Base-by-base conservation (phyloP, 345 rosid genomes). In the Cardamine occulta region DNA sequence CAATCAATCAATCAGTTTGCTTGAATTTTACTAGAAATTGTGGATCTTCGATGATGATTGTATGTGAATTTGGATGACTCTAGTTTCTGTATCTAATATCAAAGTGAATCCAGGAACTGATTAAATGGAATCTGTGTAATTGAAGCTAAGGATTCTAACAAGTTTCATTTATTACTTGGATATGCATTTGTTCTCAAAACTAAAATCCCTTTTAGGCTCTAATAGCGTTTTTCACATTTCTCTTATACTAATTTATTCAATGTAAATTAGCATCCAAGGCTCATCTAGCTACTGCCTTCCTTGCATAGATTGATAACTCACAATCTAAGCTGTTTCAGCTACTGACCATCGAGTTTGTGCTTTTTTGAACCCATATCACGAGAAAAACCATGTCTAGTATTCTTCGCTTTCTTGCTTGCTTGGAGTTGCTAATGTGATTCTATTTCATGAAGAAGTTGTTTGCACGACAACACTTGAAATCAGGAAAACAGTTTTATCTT, bases 21-120 rank as follows among this genome's bases (percentile, higher is more conserved):
- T 66, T 8, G 18, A 44, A 12, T 44, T 29, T 52, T 34, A 21
- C 8, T n/a, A 32, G 39, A 47, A 32, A 66, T 67, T 9, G 8
- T 58, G 9, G 17, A 56, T 74, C 59, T 35, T 56, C 32, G 52
- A 66, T 67, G 62, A 37, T 8, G 44, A 75, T 49, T 19, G 74
- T 32, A 13, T 17, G 37, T 73, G 44, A n/a, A 39, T 53, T 37
- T 39, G 11, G 70, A 54, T 63, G 8, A 13, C 24, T 54, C 23
- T 18, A 37, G 52, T 64, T 14, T 42, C 29, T 19, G 35, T 3
- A 72, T 26, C 55, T 54, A n/a, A 17, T 24, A n/a, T n/a, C 63
- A 42, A 42, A 62, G 6, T 37, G 48, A 71, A 61, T 15, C 35
- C 11, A 39, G 7, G 10, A 56, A 48, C 54, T 57, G 53, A 52